These are phyloP conservation scores for Hypoxylon sp. DNA, from an alignment of 2,329 filamentous ascomycete species.

Conservation along the genomic window DNA sequence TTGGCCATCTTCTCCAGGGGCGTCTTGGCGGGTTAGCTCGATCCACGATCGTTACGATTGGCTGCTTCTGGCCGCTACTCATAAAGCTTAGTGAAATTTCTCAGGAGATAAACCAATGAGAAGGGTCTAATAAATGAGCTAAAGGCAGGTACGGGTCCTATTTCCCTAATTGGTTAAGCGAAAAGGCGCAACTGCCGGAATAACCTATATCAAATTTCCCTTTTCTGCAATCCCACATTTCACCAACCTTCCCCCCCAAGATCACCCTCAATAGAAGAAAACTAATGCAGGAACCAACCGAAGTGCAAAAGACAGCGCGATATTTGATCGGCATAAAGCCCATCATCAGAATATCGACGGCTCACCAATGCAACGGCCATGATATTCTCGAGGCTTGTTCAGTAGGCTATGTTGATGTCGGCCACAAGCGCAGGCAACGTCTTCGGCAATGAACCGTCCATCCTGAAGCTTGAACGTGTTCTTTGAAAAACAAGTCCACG, in stretches of 20 bases:
- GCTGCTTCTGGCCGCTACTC: slow-evolving; percentile 26
- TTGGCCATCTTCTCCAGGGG: slow-evolving; percentile 32
- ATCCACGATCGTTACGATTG: slow-evolving; percentile 34
- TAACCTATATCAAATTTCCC: slow-evolving; percentile 19
- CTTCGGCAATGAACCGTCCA: slow-evolving; percentile 7
- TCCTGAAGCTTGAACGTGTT: slow-evolving; percentile 27
- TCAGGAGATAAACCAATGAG: slow-evolving; percentile 22
- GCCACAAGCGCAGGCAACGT: not conserved
- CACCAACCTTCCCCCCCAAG: slow-evolving; percentile 14
- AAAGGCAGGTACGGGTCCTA: slow-evolving; percentile 34
- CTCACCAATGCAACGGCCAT: slow-evolving; percentile 2
- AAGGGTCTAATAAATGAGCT: slow-evolving; percentile 31
- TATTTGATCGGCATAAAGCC: slow-evolving; percentile 23
- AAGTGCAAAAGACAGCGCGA: slow-evolving; percentile 13
- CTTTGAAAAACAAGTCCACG: slow-evolving; percentile 25
- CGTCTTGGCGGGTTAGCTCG: slow-evolving; percentile 24
- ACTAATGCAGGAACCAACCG: slow-evolving; percentile 39
- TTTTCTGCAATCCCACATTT: slow-evolving; percentile 13
- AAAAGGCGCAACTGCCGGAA: slow-evolving; percentile 15
- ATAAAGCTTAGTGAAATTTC: slow-evolving; percentile 31
- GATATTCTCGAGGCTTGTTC: not conserved
- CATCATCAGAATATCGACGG: slow-evolving; percentile 11
- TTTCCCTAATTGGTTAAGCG: slow-evolving; percentile 26
- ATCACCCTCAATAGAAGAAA: slow-evolving; percentile 12
- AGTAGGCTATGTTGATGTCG: slow-evolving; percentile 9